phyloP scores from a whole-genome alignment of 371 early-diverging fungal genomes.

The Actinomucor elegans region DNA sequence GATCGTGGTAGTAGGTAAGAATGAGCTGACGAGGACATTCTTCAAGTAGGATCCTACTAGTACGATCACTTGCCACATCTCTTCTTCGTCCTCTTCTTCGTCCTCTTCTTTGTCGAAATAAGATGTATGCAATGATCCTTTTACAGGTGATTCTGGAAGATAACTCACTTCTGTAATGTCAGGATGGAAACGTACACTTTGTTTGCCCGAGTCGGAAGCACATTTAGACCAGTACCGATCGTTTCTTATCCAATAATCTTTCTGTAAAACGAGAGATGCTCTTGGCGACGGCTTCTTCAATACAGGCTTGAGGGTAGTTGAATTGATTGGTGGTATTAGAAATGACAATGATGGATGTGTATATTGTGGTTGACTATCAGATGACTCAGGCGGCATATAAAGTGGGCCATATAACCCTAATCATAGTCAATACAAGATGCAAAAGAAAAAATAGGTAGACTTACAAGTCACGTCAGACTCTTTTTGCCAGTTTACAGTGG shows the following conservation, averaged over 20 bases:
- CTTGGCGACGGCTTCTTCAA: constrained; percentile 3
- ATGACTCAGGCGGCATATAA: constrained; percentile 19
- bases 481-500: constrained; percentile 42
- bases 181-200: constrained; percentile 22
- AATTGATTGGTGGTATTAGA: not conserved
- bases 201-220: constrained; percentile 23
- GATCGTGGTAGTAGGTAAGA: not conserved
- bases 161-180: constrained; percentile 13
- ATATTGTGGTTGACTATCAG: not conserved
- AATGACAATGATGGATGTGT: constrained; percentile 13
- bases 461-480: constrained; percentile 38
- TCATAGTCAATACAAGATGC: not conserved
- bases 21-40: not conserved
- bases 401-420: constrained; percentile 46
- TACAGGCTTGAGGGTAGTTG: constrained; percentile 9
- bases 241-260: constrained; percentile 8
- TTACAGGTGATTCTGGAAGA: constrained; percentile 15
- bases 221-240: constrained; percentile 20
- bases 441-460: not conserved
- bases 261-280: not conserved
- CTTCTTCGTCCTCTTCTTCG: constrained; percentile 13
- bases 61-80: constrained; percentile 2
- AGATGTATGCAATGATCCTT: constrained; percentile 6
- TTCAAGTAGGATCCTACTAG: constrained; percentile 12
- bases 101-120: not conserved